These are phyloP conservation scores for Conoideocrella luteorostrata DNA, from an alignment of 2,329 filamentous ascomycete genomes.

Conservation along the genomic window DNA sequence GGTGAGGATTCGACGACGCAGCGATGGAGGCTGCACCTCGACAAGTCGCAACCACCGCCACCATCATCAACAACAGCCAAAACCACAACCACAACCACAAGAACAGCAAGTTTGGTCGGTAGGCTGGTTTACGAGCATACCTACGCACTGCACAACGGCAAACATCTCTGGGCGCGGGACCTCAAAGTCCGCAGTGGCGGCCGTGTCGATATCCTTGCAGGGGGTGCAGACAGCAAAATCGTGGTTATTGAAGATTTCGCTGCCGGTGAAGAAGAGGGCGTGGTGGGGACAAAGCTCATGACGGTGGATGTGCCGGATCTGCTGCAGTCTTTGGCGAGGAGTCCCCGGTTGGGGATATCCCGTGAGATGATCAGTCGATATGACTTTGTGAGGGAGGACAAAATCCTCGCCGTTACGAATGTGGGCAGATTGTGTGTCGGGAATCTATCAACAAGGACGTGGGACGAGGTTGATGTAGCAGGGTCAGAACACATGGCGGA, in stretches of 20 bases:
- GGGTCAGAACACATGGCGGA: constrained; percentile 20
- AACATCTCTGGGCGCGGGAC: constrained; percentile 81
- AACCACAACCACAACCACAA: no score
- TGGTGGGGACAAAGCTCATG: constrained; percentile 9
- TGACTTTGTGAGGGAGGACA: constrained; percentile 49
- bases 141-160: constrained; percentile 67
- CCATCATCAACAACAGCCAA: not conserved
- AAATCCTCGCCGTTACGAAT: constrained; percentile 52
- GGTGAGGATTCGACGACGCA: constrained; percentile 79
- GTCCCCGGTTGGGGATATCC: constrained; percentile 9
- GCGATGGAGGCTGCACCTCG: constrained; percentile 51
- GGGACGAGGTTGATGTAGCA: constrained; percentile 36
- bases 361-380: constrained; percentile 53
- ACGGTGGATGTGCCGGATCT: constrained; percentile 29
- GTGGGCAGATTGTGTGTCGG: constrained; percentile 53
- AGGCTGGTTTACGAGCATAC: constrained; percentile 47
- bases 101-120: constrained; percentile 7
- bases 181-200: constrained; percentile 24
- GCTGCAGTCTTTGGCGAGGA: constrained; percentile 13
- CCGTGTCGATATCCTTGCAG: constrained; percentile 54
- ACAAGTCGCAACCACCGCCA: not conserved
- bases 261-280: not conserved
- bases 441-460: constrained; percentile 27
- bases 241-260: constrained; percentile 35
- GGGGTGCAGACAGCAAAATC: constrained; percentile 76